Percentiles rank a stretch among this genome's conserved stretches.
Conservation (phyloP, 2,329 filamentous ascomycete genomes). For the Huntiella decipiens region DNA sequence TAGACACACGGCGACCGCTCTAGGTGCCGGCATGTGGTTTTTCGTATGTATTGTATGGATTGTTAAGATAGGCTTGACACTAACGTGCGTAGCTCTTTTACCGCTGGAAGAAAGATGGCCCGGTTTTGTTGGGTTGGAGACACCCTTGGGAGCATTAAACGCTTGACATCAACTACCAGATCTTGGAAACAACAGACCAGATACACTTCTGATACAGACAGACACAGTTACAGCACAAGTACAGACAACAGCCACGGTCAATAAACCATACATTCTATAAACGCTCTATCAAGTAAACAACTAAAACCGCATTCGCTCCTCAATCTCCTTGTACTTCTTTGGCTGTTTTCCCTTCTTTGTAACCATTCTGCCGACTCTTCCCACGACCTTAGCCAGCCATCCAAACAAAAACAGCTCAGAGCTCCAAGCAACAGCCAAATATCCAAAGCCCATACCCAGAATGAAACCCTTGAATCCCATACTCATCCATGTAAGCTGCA, state of each 20-base stretch:
- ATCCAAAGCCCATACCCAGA: slow-evolving; percentile 47
- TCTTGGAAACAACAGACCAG: background rate
- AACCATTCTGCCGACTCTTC: slow-evolving; percentile 38
- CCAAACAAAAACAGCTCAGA: slow-evolving; percentile 57
- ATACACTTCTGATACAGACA: background rate
- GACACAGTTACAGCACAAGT: slow-evolving; percentile 1
- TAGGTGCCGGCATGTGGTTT: slow-evolving; percentile 98
- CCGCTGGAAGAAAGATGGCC: slow-evolving; percentile 84
- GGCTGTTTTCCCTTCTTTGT: slow-evolving; percentile 50
- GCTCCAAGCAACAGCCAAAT: slow-evolving; percentile 49
- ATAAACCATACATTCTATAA: slow-evolving; percentile 1
- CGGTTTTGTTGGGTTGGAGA: slow-evolving; percentile 77
- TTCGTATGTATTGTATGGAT: slow-evolving; percentile 46
- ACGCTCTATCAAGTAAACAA: background rate
- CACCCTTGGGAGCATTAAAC: slow-evolving; percentile 88
- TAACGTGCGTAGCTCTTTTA: slow-evolving; percentile 59
- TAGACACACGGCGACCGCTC: slow-evolving; percentile 65
- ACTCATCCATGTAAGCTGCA: slow-evolving; percentile 72
- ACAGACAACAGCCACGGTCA: background rate
- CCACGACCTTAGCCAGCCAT: slow-evolving; percentile 46
- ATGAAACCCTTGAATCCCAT: slow-evolving; percentile 55
- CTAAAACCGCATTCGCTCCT: slow-evolving; percentile 28
- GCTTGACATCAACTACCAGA: background rate
- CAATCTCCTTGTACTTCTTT: slow-evolving; percentile 72
- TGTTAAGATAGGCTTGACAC: background rate